Evolutionary conservation across 1,284 basidiomycete species (phyloP), one percentile per base, ranked within the genome.

Genomic region (Ceratobasidium sp.): DNA sequence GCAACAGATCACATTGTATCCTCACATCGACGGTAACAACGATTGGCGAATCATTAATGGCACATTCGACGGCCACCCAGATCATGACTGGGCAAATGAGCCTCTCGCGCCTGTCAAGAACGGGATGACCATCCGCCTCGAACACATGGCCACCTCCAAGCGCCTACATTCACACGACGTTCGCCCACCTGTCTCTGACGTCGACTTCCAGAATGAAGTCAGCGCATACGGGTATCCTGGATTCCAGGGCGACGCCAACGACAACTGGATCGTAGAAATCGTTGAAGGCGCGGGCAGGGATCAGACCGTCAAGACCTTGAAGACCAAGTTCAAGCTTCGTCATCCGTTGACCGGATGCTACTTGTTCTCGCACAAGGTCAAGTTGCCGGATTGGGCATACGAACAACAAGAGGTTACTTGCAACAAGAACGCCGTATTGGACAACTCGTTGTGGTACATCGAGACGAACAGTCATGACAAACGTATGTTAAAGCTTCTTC

Each of bases 401-500:
- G 96, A 98, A 77, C 97, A 99, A 81, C 97, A 99, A 80, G 97
- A 99, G 79, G 97, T 96, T 58, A 98, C 96, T 0, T 98, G 96
- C 82, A 98, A 98, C 83, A 96, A 96, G 85, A 97, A 98, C 78
- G 96, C 97, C 2, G 92, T 93, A 34, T 86, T 85, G 80, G 88
- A 86, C 3, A 98, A 98, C 80, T 96, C 95, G 71, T 80, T 99
- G 73, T 99, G 97, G 97, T 96, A 88, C 78, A 84, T 98, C 64
- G 97, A 99, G 84, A 97, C 94, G 2, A 88, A 92, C 74, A 83
- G 77, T 21, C 95, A 99, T 80, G 85, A 89, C 0, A 84, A 87
- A 67, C 80, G 94, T 96, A 78, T 77, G 94, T 87, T 21, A 16
- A 26, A 2, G 16, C 28, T n/a, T 55, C 10, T 6, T n/a, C 21